Percentiles rank a stretch among this genome's conserved stretches.
Conservation (phyloP, 257 asterid genomes). For the Knoxia roxburghii region DNA sequence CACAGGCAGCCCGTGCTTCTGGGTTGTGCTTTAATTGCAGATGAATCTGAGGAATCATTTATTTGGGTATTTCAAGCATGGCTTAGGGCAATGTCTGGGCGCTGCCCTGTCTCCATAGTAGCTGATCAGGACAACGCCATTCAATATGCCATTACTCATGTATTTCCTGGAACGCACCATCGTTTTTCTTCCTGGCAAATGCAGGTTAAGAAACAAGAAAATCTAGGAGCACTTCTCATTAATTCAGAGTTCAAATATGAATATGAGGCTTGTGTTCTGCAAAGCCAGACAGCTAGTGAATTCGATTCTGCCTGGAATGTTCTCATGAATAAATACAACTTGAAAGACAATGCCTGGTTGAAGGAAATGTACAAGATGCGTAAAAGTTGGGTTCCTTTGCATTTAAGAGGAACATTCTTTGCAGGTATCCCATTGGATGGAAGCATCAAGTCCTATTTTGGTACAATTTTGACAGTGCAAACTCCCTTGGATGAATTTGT, state of each 20-base stretch:
- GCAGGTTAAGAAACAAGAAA: conserved; percentile 62
- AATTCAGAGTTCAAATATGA: conserved; percentile 72
- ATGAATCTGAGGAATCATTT: conserved; percentile 85
- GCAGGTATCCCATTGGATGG: conserved; percentile 88
- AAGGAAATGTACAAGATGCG: conserved; percentile 79
- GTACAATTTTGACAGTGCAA: conserved; percentile 51
- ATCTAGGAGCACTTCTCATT: conserved; percentile 53
- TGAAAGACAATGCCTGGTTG: conserved; percentile 63
- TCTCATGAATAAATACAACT: conserved; percentile 57
- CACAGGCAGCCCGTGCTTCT: conserved; percentile 88
- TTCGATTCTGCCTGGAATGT: conserved; percentile 84
- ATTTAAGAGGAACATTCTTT: conserved; percentile 67
- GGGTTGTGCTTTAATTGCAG: conserved; percentile 87
- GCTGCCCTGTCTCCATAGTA: conserved; percentile 66
- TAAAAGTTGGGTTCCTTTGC: conserved; percentile 76
- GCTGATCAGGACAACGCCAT: conserved; percentile 74
- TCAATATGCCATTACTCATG: conserved; percentile 59
- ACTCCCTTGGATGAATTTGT: conserved; percentile 62
- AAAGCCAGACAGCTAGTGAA: conserved; percentile 64
- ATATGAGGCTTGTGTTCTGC: conserved; percentile 69
- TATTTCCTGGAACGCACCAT: conserved; percentile 77
- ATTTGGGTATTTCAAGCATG: conserved; percentile 86
- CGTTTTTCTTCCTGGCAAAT: conserved; percentile 80
- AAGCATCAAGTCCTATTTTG: conserved; percentile 64
- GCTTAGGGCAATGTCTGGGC: conserved; percentile 74